Evolutionary conservation across 1,284 basidiomycete species (phyloP).

Genomic region (Boletus mariae): DNA sequence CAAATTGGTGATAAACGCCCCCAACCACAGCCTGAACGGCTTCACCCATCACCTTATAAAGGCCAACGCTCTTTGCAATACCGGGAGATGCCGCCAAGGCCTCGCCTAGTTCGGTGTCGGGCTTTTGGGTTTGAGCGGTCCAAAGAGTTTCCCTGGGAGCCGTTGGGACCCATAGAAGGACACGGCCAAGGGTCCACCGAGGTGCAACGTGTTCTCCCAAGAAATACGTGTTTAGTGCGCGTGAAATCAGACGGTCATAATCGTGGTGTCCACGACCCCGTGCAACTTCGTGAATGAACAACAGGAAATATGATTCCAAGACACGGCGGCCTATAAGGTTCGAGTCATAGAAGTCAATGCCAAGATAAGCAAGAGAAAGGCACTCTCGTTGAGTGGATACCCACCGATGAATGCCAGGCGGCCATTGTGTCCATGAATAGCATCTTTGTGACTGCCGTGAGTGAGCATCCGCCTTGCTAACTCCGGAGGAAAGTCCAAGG

Average conservation of each 20-base stretch:
- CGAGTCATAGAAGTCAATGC: slow-evolving; percentile 1
- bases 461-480: slow-evolving; percentile 70
- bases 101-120: slow-evolving; percentile 27
- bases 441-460: slow-evolving; percentile 66
- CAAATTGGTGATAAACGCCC: slow-evolving; percentile 74
- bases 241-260: slow-evolving; percentile 51
- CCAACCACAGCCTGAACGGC: slow-evolving; percentile 74
- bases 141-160: slow-evolving; percentile 27
- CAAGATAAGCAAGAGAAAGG: slow-evolving; percentile 1
- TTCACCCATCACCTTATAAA: slow-evolving; percentile 76
- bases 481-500: slow-evolving; percentile 65
- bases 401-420: slow-evolving; percentile 67
- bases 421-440: slow-evolving; percentile 64
- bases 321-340: slow-evolving; percentile 61
- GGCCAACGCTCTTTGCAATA: slow-evolving; percentile 50
- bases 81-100: slow-evolving; percentile 24
- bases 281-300: slow-evolving; percentile 63
- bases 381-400: slow-evolving; percentile 11
- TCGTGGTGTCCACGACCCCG: slow-evolving; percentile 48
- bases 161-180: slow-evolving; percentile 68
- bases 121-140: slow-evolving; percentile 9
- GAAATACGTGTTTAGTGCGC: slow-evolving; percentile 60
- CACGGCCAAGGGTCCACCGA: slow-evolving; percentile 65
- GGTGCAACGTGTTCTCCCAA: slow-evolving; percentile 70
- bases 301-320: slow-evolving; percentile 64